Conservation (phyloP, 23 red algal species). For the Agarophyton chilense region DNA sequence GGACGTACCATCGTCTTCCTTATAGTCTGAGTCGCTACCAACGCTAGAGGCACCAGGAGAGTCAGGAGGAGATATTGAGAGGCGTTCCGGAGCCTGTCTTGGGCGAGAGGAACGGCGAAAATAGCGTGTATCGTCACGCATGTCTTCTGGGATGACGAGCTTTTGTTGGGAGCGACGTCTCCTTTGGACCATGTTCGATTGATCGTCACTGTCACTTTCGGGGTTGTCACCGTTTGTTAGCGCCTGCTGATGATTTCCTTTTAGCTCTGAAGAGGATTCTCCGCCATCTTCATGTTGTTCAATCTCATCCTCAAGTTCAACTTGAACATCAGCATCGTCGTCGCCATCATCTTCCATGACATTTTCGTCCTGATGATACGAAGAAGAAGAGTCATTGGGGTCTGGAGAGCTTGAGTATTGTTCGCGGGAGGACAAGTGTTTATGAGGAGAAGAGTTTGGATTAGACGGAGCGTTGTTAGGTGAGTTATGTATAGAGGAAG, state of each 20-base stretch:
- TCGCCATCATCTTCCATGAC: conserved; percentile 47
- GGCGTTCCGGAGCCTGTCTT: conserved; percentile 49
- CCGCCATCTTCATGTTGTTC: neutral
- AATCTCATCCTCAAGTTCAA: conserved; percentile 13
- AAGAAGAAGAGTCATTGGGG: conserved; percentile 18
- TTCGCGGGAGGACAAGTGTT: neutral
- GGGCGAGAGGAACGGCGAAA: conserved; percentile 72
- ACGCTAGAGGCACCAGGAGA: conserved; percentile 33
- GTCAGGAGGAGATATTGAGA: conserved; percentile 46
- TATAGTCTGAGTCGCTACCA: conserved; percentile 56
- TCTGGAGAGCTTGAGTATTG: conserved; percentile 17
- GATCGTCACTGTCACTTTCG: conserved; percentile 56
- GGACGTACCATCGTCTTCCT: conserved; percentile 68
- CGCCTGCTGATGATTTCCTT: neutral
- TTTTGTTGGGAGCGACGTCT: conserved; percentile 32
- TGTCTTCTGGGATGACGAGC: conserved; percentile 65
- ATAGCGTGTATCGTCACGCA: conserved; percentile 57
- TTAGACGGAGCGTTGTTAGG: neutral
- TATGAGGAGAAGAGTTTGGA: neutral
- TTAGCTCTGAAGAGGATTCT: neutral
- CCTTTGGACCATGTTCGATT: neutral
- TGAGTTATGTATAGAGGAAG: conserved; percentile 13
- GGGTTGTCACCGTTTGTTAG: conserved; percentile 24
- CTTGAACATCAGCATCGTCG: conserved; percentile 33
- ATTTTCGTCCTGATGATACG: conserved; percentile 30